Conservation (phyloP, 208 protist genomes). For the Porcisia deanei region DNA sequence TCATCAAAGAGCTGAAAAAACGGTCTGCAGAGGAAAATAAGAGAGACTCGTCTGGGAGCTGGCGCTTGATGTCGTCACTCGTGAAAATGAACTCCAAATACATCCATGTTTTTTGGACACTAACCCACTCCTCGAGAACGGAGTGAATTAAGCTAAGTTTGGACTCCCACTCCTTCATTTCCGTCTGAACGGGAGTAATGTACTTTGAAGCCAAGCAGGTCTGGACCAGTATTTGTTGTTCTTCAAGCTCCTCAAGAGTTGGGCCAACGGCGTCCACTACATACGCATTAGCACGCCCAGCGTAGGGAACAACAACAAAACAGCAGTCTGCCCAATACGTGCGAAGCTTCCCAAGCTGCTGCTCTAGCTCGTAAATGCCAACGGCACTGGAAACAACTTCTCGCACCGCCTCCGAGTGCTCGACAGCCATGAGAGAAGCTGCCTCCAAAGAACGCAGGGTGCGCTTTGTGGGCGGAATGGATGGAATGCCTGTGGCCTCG, state of each 20-base stretch:
- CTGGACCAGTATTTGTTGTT: constrained; percentile 88
- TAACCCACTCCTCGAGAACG: constrained; percentile 94
- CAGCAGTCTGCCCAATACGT: constrained; percentile 62
- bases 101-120: constrained; percentile 95
- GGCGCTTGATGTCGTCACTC: constrained; percentile 95
- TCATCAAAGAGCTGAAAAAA: constrained; percentile 91
- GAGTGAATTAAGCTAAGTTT: constrained; percentile 77
- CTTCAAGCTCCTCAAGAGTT: constrained; percentile 86
- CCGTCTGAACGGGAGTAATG: constrained; percentile 51
- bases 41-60: constrained; percentile 90
- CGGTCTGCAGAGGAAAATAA: constrained; percentile 88
- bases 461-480: constrained; percentile 35
- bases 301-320: constrained; percentile 74
- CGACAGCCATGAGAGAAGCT: constrained; percentile 40
- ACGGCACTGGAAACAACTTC: constrained; percentile 84
- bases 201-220: constrained; percentile 87
- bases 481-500: constrained; percentile 40
- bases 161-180: constrained; percentile 83
- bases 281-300: constrained; percentile 72
- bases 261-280: constrained; percentile 88
- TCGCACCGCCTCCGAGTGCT: constrained; percentile 66
- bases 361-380: constrained; percentile 87
- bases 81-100: constrained; percentile 98
- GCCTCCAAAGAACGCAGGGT: constrained; percentile 53
- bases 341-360: constrained; percentile 85